phyloP scores from a whole-genome alignment of 257 asterid genomes.

The Nicotiana tabacum region DNA sequence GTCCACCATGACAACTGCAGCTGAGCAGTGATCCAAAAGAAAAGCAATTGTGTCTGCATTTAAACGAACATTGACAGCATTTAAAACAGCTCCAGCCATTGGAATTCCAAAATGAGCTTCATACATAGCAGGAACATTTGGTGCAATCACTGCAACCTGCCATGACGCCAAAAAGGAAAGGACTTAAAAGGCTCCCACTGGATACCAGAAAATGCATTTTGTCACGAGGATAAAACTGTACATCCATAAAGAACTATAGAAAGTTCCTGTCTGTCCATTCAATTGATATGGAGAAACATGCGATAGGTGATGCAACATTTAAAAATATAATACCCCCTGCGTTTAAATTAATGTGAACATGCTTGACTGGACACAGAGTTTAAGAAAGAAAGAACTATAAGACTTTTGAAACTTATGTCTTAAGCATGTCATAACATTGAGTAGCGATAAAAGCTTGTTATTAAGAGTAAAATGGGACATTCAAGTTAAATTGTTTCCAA shows the following conservation, averaged over 20 bases:
- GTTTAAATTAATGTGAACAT: too few species aligned
- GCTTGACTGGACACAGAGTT: too few species aligned
- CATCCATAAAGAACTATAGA: background rate
- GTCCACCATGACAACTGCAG: conserved; percentile 75
- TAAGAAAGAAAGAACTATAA: too few species aligned
- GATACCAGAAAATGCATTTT: background rate
- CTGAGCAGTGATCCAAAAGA: conserved; percentile 70
- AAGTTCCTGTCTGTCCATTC: background rate
- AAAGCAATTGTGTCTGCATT: conserved; percentile 77
- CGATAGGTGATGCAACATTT: background rate
- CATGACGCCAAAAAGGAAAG: conserved; percentile 5
- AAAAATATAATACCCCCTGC: background rate
- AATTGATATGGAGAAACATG: background rate
- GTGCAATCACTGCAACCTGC: conserved; percentile 96
- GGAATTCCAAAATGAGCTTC: conserved; percentile 96
- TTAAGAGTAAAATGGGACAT: too few species aligned
- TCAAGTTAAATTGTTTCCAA: too few species aligned
- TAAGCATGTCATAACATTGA: too few species aligned
- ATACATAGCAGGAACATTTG: conserved; percentile 79
- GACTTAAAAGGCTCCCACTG: background rate
- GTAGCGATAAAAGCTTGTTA: too few species aligned
- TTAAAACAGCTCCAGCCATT: conserved; percentile 89
- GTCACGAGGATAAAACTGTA: background rate
- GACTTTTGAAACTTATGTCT: too few species aligned
- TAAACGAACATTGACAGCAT: conserved; percentile 83